These are phyloP conservation scores for Musa acuminata DNA, from an alignment of 176 grass and related monocot species.

Conservation along the genomic window DNA sequence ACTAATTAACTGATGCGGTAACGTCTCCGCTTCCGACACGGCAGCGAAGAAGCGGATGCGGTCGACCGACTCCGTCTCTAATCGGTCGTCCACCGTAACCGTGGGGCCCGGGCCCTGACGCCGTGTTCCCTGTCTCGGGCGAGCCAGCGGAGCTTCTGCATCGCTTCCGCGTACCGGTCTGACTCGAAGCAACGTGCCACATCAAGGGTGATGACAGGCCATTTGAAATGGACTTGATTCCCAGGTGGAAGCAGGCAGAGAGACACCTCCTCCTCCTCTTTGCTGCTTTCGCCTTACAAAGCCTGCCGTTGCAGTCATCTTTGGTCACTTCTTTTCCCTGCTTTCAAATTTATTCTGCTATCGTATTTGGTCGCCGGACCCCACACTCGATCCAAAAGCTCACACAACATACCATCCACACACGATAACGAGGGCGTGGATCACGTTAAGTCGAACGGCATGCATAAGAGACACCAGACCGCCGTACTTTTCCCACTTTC, in stretches of 20 bases:
- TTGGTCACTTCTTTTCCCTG: background rate
- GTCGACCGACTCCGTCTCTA: no score
- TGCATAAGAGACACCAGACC: background rate
- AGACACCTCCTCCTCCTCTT: background rate
- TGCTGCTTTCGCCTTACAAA: background rate
- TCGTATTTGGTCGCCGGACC: no score
- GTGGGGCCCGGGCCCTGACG: no score
- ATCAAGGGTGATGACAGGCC: background rate
- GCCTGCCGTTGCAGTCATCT: background rate
- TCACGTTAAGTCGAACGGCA: no score
- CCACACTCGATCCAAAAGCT: no score
- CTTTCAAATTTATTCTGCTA: background rate
- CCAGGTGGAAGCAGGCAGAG: background rate
- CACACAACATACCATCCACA: no score
- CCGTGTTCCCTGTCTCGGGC: background rate
- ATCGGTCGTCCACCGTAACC: no score
- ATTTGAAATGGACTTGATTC: background rate
- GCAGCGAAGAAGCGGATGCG: no score
- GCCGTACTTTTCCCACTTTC: no score
- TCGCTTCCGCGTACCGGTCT: background rate
- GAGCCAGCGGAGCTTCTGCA: background rate
- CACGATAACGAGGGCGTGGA: no score
- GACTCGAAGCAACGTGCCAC: background rate
- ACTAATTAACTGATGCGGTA: no score
- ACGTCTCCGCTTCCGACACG: no score